Evolutionary conservation across 2,329 filamentous ascomycete species (phyloP).

Genomic region (Falciphora oryzae): DNA sequence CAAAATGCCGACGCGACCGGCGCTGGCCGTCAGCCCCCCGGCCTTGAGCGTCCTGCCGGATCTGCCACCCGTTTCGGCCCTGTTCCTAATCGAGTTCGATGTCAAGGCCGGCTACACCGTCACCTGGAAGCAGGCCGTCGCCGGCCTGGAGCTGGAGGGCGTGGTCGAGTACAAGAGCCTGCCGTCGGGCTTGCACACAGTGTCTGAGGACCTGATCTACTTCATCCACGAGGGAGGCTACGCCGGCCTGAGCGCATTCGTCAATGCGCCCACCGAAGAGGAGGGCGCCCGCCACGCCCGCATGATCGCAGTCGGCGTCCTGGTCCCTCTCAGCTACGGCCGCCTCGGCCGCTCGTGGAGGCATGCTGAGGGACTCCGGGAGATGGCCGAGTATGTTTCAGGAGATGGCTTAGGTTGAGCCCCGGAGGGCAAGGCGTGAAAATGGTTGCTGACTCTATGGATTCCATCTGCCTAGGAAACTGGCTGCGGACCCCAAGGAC

Average conservation of each 20-base stretch:
- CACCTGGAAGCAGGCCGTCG: conserved; percentile 72
- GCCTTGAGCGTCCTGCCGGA: conserved; percentile 30
- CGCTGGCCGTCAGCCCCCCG: conserved; percentile 8
- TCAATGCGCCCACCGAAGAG: conserved; percentile 75
- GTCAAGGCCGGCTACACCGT: conserved; percentile 89
- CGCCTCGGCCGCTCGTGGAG: conserved; percentile 84
- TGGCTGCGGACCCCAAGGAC: conserved; percentile 60
- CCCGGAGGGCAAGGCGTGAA: background rate
- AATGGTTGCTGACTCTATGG: background rate
- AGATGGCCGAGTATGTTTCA: conserved; percentile 59
- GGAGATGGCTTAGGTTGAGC: too few species aligned
- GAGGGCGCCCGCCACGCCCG: conserved; percentile 75
- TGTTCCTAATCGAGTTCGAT: conserved; percentile 89
- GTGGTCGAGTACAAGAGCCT: conserved; percentile 95
- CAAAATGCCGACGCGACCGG: conserved; percentile 8
- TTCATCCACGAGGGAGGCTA: conserved; percentile 77
- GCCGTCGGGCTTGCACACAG: conserved; percentile 86
- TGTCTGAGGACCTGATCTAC: conserved; percentile 84
- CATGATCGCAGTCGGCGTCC: conserved; percentile 85
- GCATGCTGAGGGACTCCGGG: conserved; percentile 71
- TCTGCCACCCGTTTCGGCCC: conserved; percentile 61
- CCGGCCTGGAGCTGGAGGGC: conserved; percentile 71
- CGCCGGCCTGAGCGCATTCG: conserved; percentile 86
- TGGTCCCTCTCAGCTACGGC: conserved; percentile 82
- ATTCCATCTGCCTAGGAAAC: conserved; percentile 33